phyloP scores from a whole-genome alignment of 1,284 basidiomycete genomes.

The Tilletia indica region DNA sequence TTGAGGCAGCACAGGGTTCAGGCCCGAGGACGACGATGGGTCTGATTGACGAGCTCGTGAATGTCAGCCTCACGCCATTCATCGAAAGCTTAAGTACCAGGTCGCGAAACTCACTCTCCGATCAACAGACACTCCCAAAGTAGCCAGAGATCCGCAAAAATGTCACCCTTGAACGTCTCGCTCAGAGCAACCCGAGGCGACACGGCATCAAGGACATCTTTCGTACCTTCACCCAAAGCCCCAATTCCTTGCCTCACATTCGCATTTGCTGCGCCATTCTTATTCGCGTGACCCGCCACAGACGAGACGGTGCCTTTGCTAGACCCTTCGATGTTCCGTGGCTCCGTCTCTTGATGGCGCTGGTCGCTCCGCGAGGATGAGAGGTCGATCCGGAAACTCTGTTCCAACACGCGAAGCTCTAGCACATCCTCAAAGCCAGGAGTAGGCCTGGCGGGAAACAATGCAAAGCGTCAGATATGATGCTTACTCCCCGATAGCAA shows the following conservation, averaged over 20 bases:
- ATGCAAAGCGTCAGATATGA: too few relatives aligned
- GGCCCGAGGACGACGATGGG: slow-evolving; percentile 81
- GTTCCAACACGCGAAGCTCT: too few relatives aligned
- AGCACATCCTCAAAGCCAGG: neutral
- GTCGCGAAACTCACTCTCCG: slow-evolving; percentile 33
- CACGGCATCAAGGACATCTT: too few relatives aligned
- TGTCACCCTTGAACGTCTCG: slow-evolving; percentile 43
- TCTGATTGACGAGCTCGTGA: slow-evolving; percentile 79
- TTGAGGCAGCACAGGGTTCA: slow-evolving; percentile 81
- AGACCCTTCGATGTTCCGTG: too few relatives aligned
- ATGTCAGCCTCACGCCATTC: slow-evolving; percentile 73
- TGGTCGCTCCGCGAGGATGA: too few relatives aligned
- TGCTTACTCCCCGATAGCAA: neutral
- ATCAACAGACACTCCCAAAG: slow-evolving; percentile 75
- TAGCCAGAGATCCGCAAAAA: slow-evolving; percentile 69
- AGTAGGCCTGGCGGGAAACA: neutral
- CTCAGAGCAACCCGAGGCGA: slow-evolving; percentile 24
- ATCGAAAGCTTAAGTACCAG: slow-evolving; percentile 27
- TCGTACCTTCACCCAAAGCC: too few relatives aligned
- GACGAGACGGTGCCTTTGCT: too few relatives aligned
- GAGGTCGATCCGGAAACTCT: too few relatives aligned
- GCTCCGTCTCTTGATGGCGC: too few relatives aligned
- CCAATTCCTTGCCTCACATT: too few relatives aligned
- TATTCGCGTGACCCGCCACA: too few relatives aligned
- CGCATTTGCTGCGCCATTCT: too few relatives aligned